phyloP scores from a whole-genome alignment of 2,329 filamentous ascomycete species.

The Phialocephala sp. region DNA sequence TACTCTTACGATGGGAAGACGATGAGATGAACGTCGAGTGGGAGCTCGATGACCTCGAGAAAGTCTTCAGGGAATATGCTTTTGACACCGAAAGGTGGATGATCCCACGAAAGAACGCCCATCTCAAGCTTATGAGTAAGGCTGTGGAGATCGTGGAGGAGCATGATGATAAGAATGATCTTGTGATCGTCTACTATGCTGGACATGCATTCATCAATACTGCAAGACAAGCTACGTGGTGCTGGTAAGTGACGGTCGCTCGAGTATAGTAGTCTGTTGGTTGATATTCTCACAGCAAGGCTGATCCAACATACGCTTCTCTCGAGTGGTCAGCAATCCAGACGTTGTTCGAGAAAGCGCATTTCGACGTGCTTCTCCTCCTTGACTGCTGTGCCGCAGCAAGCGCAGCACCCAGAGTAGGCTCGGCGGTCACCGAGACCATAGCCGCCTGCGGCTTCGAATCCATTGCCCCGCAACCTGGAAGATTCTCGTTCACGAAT shows the following conservation, averaged over 20 bases:
- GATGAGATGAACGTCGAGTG: conserved; percentile 30
- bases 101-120: conserved; percentile 33
- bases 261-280: neutral
- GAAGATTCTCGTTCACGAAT: conserved; percentile 31
- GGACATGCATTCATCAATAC: conserved; percentile 34
- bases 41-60: conserved; percentile 31
- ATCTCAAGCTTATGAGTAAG: conserved; percentile 35
- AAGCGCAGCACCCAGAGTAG: conserved; percentile 25
- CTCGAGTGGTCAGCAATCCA: conserved; percentile 35
- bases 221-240: conserved; percentile 33
- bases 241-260: conserved; percentile 9
- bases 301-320: conserved; percentile 25
- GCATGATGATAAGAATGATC: conserved; percentile 26
- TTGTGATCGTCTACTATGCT: conserved; percentile 37
- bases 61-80: conserved; percentile 33
- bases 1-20: conserved; percentile 36
- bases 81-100: conserved; percentile 35
- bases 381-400: conserved; percentile 33
- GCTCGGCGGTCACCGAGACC: conserved; percentile 30
- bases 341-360: conserved; percentile 32
- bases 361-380: conserved; percentile 31
- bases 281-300: conserved; percentile 15
- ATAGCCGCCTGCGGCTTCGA: conserved; percentile 35
- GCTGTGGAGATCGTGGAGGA: conserved; percentile 33
- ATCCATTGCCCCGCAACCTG: conserved; percentile 25